These are phyloP conservation scores for Pulicaria dysenterica DNA, from an alignment of 129 eudicot species.

Conservation along the genomic window DNA sequence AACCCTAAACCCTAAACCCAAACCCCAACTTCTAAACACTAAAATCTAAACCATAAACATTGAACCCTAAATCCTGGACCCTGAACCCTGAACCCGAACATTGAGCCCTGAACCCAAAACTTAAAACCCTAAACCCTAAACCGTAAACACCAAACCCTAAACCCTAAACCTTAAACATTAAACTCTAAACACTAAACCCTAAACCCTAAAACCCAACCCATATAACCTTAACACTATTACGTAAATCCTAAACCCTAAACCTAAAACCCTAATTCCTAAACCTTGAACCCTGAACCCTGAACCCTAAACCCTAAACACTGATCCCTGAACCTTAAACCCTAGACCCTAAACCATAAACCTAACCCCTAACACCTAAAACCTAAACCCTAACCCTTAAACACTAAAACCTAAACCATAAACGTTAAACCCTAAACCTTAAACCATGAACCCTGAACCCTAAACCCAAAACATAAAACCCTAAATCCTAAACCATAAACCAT, in stretches of 20 bases:
- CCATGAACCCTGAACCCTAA: slow-evolving; percentile 1
- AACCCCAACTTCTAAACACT: no score
- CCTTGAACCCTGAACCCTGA: no score
- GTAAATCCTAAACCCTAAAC: neutral
- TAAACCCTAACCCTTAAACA: no score
- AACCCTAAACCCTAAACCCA: no score
- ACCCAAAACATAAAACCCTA: neutral
- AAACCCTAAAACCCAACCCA: neutral
- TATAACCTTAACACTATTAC: neutral
- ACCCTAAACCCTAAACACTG: no score
- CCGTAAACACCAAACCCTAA: no score
- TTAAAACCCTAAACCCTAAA: neutral
- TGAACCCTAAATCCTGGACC: neutral
- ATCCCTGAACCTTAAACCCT: no score
- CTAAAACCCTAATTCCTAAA: no score
- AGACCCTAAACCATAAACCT: no score
- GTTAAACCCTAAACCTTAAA: no score
- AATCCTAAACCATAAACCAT: neutral
- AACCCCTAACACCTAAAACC: no score
- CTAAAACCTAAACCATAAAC: slow-evolving; percentile 10
- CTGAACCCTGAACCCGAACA: slow-evolving; percentile 2
- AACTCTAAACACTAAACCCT: no score
- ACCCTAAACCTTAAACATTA: neutral
- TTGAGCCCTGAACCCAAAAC: slow-evolving; percentile 2
- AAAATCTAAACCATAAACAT: neutral